A percentile compares a stretch with the other conserved stretches of the same genome.
Evolutionary conservation across 768 basidiomycete species (phyloP).

Genomic region (Phanerodontia chrysosporium): DNA sequence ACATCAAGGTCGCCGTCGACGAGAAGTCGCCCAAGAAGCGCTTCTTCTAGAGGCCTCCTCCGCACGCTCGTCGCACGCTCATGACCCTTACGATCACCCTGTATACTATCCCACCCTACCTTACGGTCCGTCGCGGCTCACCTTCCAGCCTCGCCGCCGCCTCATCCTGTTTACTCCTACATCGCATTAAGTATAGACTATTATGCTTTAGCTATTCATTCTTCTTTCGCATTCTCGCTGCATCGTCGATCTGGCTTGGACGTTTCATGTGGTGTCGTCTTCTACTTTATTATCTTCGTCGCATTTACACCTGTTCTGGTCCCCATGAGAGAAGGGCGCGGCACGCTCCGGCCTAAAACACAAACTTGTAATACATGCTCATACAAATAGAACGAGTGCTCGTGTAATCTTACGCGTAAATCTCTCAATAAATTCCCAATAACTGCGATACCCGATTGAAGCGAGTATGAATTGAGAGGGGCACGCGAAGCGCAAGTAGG

Average conservation of each 20-base stretch:
- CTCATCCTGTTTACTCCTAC: conserved; percentile 2
- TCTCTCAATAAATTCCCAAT: conserved; percentile 14
- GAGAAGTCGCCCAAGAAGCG: conserved; percentile 71
- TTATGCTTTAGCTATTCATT: conserved; percentile 7
- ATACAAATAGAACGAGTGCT: conserved; percentile 23
- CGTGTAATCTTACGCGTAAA: conserved; percentile 30
- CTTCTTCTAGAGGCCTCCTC: conserved; percentile 53
- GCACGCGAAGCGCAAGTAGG: no score
- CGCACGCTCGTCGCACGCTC: background rate
- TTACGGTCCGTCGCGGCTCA: background rate
- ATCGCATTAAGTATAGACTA: conserved; percentile 5
- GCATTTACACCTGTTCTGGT: conserved; percentile 1
- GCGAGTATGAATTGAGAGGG: background rate
- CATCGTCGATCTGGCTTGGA: conserved; percentile 1
- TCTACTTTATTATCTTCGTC: background rate
- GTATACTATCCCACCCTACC: background rate
- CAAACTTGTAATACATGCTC: conserved; percentile 10
- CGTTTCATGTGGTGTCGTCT: background rate
- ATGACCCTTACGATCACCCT: background rate
- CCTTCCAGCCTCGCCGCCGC: background rate
- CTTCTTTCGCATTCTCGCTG: background rate
- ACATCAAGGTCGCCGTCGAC: conserved; percentile 70
- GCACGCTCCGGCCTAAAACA: conserved; percentile 8
- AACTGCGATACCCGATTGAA: background rate
- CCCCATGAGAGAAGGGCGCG: background rate